phyloP scores from a whole-genome alignment of 192 early-diverging fungal genomes.

The Phycomyces blakesleeanus region DNA sequence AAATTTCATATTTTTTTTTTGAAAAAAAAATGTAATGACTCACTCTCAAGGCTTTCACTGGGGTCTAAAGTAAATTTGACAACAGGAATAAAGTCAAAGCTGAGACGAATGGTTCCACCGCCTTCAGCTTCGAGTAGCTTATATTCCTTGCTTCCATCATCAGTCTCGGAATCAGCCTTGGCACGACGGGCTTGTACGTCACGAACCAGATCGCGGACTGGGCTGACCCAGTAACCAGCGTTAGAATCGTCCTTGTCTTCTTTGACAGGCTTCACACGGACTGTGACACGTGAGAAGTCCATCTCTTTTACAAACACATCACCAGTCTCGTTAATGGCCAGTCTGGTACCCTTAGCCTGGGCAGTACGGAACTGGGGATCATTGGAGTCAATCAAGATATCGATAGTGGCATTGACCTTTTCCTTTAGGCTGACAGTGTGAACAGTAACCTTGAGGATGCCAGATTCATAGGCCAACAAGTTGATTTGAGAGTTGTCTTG shows the following conservation, averaged over 20 bases:
- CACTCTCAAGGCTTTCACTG: slow-evolving; percentile 51
- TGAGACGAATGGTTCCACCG: slow-evolving; percentile 35
- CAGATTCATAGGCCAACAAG: slow-evolving; percentile 37
- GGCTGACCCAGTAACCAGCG: slow-evolving; percentile 8
- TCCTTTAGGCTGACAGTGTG: slow-evolving; percentile 34
- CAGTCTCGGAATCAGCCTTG: slow-evolving; percentile 7
- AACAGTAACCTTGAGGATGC: slow-evolving; percentile 50
- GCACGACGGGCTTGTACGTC: not conserved
- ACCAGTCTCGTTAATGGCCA: slow-evolving; percentile 36
- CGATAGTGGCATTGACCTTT: slow-evolving; percentile 28
- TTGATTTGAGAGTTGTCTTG: slow-evolving; percentile 26
- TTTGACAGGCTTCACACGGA: slow-evolving; percentile 36
- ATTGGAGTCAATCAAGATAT: slow-evolving; percentile 46
- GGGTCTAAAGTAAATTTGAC: slow-evolving; percentile 40
- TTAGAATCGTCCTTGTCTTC: slow-evolving; percentile 37
- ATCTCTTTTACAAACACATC: slow-evolving; percentile 56
- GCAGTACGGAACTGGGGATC: slow-evolving; percentile 41
- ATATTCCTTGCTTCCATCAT: slow-evolving; percentile 9
- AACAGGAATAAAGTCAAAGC: slow-evolving; percentile 45
- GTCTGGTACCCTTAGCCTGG: slow-evolving; percentile 31
- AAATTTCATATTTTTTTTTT: not conserved
- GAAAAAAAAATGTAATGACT: slow-evolving; percentile 10
- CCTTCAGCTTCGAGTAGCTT: slow-evolving; percentile 14
- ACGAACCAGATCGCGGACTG: slow-evolving; percentile 3
- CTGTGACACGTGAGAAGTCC: slow-evolving; percentile 49